Conservation (phyloP, 1,284 basidiomycete genomes). For the Ganoderma resinaceum region DNA sequence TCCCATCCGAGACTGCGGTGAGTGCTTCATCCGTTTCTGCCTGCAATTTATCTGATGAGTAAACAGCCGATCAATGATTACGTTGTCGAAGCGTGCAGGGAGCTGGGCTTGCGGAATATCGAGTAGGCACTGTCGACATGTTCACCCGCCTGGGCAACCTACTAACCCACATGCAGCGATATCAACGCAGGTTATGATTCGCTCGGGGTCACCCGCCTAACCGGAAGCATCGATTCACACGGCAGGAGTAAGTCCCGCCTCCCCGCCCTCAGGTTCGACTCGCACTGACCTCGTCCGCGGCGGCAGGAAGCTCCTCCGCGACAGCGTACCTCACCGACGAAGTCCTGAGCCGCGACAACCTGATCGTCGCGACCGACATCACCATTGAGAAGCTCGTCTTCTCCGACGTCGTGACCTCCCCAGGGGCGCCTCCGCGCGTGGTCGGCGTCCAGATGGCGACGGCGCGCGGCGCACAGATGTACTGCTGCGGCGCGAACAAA, state of each 20-base stretch:
- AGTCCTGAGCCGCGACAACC: slow-evolving; percentile 46
- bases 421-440: slow-evolving; percentile 27
- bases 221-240: slow-evolving; percentile 36
- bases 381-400: slow-evolving; percentile 38
- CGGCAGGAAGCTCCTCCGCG: slow-evolving; percentile 45
- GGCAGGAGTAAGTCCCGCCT: slow-evolving; percentile 40
- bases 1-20: slow-evolving; percentile 26
- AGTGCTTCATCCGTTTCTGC: background rate
- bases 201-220: slow-evolving; percentile 37
- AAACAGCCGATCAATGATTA: slow-evolving; percentile 22
- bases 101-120: slow-evolving; percentile 35
- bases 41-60: background rate
- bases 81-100: slow-evolving; percentile 29
- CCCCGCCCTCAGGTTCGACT: too few relatives aligned
- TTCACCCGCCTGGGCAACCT: background rate
- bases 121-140: slow-evolving; percentile 27
- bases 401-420: slow-evolving; percentile 8
- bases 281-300: background rate
- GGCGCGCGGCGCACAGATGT: slow-evolving; percentile 30
- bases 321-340: slow-evolving; percentile 46
- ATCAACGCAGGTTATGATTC: slow-evolving; percentile 37
- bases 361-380: slow-evolving; percentile 29
- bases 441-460: slow-evolving; percentile 43
- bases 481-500: slow-evolving; percentile 39
- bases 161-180: slow-evolving; percentile 33